These are phyloP conservation scores for Plasmodium billcollinsi DNA, from an alignment of 169 alveolate genomes.

Conservation along the genomic window DNA sequence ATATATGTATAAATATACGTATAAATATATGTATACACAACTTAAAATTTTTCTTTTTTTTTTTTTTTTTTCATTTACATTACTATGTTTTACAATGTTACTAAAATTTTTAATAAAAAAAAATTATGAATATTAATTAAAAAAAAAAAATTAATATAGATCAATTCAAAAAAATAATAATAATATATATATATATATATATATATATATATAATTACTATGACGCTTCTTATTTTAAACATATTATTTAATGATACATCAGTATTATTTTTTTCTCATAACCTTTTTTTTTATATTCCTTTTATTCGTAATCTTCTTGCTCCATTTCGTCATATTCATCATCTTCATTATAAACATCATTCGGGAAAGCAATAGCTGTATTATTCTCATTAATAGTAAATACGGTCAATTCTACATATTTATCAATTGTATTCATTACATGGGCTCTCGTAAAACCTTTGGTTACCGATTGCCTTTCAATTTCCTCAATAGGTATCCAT, in stretches of 20 bases:
- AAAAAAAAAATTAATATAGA: neutral
- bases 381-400: constrained; percentile 68
- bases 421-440: constrained; percentile 82
- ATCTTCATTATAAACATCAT: constrained; percentile 37
- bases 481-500: constrained; percentile 82
- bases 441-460: constrained; percentile 83
- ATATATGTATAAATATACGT: too few relatives aligned
- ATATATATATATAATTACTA: neutral
- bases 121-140: too few relatives aligned
- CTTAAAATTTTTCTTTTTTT: too few relatives aligned
- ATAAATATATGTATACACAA: too few relatives aligned
- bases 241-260: neutral
- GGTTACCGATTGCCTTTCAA: constrained; percentile 82
- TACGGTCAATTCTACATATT: constrained; percentile 86
- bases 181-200: neutral
- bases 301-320: constrained; percentile 6
- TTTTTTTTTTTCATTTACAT: too few relatives aligned
- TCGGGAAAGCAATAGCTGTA: constrained; percentile 75
- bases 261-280: neutral
- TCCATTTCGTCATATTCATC: constrained; percentile 20
- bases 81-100: too few relatives aligned
- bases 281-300: neutral
- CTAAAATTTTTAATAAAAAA: too few relatives aligned
- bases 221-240: neutral
- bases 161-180: neutral